These are phyloP conservation scores for Bremia lactucae DNA, from an alignment of 352 stramenopile species.

Conservation along the genomic window DNA sequence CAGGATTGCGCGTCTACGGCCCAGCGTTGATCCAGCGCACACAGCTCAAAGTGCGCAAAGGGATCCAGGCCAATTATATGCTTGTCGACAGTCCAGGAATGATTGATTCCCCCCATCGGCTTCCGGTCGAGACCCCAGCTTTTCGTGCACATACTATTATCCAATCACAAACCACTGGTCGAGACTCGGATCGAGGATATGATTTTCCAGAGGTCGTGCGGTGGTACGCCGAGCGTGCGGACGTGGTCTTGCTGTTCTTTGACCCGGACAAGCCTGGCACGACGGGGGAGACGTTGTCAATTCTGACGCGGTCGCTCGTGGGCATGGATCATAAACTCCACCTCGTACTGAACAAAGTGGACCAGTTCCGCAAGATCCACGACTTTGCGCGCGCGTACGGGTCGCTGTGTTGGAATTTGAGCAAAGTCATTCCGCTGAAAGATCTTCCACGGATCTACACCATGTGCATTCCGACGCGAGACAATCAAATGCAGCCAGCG, in stretches of 20 bases:
- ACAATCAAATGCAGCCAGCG: conserved; percentile 34
- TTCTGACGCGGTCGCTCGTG: conserved; percentile 93
- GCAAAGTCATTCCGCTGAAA: conserved; percentile 97
- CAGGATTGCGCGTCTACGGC: conserved; percentile 91
- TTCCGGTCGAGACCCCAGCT: conserved; percentile 38
- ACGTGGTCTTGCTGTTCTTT: conserved; percentile 99
- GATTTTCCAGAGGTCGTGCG: conserved; percentile 95
- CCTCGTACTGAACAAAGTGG: conserved; percentile 99
- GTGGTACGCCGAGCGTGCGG: conserved; percentile 97
- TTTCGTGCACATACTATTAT: no score
- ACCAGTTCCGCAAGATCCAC: conserved; percentile 97
- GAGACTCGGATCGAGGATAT: conserved; percentile 88
- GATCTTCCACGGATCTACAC: conserved; percentile 99
- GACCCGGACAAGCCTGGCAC: conserved; percentile 99
- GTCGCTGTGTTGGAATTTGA: conserved; percentile 98
- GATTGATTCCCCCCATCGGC: conserved; percentile 94
- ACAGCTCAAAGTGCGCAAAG: conserved; percentile 94
- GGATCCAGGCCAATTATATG: conserved; percentile 94
- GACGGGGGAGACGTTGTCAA: conserved; percentile 97
- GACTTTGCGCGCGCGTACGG: conserved; percentile 99
- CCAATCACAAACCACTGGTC: no score
- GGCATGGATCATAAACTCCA: conserved; percentile 99
- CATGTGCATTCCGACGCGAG: conserved; percentile 95
- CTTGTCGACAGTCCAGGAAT: conserved; percentile 98
- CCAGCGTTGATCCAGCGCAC: conserved; percentile 97